Evolutionary conservation across 331 rosid species (phyloP), one percentile per base, ranked within the genome.

Genomic region (Pyrus hybrid): DNA sequence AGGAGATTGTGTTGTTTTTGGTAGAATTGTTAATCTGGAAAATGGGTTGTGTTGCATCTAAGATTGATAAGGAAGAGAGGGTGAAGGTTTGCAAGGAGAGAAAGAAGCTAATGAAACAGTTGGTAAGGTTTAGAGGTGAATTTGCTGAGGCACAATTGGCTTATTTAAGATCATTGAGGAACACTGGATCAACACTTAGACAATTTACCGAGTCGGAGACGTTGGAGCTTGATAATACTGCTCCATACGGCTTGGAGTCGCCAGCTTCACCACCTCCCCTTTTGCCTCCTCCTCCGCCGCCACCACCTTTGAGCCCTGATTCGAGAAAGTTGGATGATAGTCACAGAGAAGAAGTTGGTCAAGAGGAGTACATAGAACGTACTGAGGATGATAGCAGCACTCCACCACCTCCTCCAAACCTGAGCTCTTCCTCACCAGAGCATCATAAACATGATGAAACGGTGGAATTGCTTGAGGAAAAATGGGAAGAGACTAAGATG

Each of bases 41-140:
- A 73, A 87, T 94, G 99, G 99, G 99, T 6, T 91, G 99, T 82
- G 90, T 78, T 81, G 81, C 83, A 13, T 94, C 99, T 33, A 90
- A 80, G 78, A 67, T 89, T 60, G 87, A 86, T 53, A 89, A 88
- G 80, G 91, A 86, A 70, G 97, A 76, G 86, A 87, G 85, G 72
- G 75, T 92, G 81, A 84, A 80, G 67, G 83, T 21, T 71, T 89
- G 97, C 83, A 90, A 82, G 83, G 88, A 92, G 84, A 91, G 97
- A 76, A 94, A 88, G 91, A 92, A 51, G 83, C 82, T 84, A 51
- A 88, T 90, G 79, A 94, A 94, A 76, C 92, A 86, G 74, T 82
- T 94, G 71, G 83, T 90, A 43, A 69, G 79, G 65, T 68, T 81
- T 54, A 90, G 97, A 86, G 87, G 88, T 71, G 88, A 86, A 64